Conservation (phyloP, 306 rosid species). For the Acacia melanoxylon region DNA sequence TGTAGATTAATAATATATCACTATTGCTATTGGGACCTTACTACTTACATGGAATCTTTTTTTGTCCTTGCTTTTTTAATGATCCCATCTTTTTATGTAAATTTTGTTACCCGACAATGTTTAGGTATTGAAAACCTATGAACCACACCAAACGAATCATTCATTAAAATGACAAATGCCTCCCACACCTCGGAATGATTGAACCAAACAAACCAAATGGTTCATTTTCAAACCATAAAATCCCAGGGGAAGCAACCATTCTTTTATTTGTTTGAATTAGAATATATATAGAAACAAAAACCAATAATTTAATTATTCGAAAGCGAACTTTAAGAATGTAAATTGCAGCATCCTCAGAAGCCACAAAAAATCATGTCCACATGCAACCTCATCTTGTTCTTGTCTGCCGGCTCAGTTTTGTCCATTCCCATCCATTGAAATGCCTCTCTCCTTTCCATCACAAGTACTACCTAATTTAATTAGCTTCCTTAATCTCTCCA, state of each 20-base stretch:
- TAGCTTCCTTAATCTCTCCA: no score
- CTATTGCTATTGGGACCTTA: no score
- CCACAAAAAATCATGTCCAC: background rate
- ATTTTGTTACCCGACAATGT: background rate
- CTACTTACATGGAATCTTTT: background rate
- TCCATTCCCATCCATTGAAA: background rate
- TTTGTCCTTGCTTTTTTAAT: background rate
- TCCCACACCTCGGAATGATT: background rate
- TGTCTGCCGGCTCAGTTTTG: background rate
- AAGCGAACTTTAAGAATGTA: background rate
- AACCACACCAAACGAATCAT: background rate
- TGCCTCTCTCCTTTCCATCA: background rate
- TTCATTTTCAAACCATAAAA: background rate
- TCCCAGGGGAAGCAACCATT: background rate
- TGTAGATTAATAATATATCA: background rate
- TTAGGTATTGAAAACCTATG: background rate
- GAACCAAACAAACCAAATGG: background rate
- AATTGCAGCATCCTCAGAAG: background rate
- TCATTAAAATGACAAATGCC: background rate
- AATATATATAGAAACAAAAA: background rate
- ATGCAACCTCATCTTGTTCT: background rate
- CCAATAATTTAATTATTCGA: background rate
- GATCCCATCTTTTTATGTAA: background rate
- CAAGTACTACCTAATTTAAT: no score
- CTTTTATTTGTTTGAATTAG: background rate